These are phyloP conservation scores for Yamadazyma akitaensis DNA, from an alignment of 805 yeast genomes.

Conservation along the genomic window DNA sequence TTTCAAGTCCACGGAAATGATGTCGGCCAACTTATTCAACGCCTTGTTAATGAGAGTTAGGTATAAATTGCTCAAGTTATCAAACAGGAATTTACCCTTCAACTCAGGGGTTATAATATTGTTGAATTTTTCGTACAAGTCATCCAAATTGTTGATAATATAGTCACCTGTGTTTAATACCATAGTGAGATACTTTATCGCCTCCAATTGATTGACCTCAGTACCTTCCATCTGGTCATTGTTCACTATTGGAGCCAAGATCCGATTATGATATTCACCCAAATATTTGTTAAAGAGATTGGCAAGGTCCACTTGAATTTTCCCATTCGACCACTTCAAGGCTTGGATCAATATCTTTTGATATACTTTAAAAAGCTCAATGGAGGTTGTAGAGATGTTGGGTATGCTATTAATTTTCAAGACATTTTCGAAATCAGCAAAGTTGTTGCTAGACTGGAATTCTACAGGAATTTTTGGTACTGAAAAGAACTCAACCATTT, in stretches of 20 bases:
- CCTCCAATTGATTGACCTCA: slow-evolving; percentile 50
- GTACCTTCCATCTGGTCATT: slow-evolving; percentile 23
- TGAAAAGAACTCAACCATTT: slow-evolving; percentile 61
- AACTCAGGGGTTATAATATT: slow-evolving; percentile 36
- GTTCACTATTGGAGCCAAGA: slow-evolving; percentile 30
- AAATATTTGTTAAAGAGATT: slow-evolving; percentile 65
- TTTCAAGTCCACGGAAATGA: slow-evolving; percentile 58
- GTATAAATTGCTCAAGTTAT: slow-evolving; percentile 52
- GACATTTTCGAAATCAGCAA: slow-evolving; percentile 32
- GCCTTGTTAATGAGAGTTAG: slow-evolving; percentile 56
- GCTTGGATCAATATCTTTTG: slow-evolving; percentile 71
- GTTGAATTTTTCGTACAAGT: slow-evolving; percentile 61
- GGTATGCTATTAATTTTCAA: slow-evolving; percentile 48
- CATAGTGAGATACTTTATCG: slow-evolving; percentile 63
- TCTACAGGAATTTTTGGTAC: slow-evolving; percentile 51
- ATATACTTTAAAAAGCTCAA: slow-evolving; percentile 78
- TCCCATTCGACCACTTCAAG: slow-evolving; percentile 32
- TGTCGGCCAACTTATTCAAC: slow-evolving; percentile 51
- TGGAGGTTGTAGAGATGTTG: slow-evolving; percentile 78
- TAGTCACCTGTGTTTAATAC: slow-evolving; percentile 88
- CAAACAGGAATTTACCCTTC: slow-evolving; percentile 48
- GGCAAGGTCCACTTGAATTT: slow-evolving; percentile 51
- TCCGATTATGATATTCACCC: slow-evolving; percentile 36
- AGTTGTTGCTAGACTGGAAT: slow-evolving; percentile 15
- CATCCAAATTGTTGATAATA: slow-evolving; percentile 72